Conservation (phyloP, 1,284 basidiomycete genomes). For the Puccinia novopanici region DNA sequence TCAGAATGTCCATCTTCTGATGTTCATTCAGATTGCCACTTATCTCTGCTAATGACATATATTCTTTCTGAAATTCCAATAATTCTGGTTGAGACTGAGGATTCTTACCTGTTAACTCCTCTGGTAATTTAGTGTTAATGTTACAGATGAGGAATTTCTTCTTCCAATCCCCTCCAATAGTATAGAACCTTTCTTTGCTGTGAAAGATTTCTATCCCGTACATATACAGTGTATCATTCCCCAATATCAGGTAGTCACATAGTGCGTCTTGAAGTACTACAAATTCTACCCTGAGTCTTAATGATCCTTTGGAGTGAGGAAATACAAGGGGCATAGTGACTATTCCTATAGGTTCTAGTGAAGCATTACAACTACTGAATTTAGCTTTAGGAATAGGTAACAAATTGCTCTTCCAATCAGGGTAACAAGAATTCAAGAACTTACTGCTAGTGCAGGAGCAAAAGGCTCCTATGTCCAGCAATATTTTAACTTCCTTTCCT, state of each 20-base stretch:
- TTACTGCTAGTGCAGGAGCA: slow-evolving; percentile 9
- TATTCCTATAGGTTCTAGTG: background rate
- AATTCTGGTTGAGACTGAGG: background rate
- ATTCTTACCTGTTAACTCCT: background rate
- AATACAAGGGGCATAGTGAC: background rate
- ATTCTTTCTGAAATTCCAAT: background rate
- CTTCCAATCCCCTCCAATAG: slow-evolving; percentile 2
- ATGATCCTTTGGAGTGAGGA: background rate
- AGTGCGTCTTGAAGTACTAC: background rate
- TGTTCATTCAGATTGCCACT: background rate
- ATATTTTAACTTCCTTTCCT: background rate
- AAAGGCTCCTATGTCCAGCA: slow-evolving; percentile 5
- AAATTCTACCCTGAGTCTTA: background rate
- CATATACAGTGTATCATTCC: background rate
- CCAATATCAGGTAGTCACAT: background rate
- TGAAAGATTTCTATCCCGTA: slow-evolving; percentile 5
- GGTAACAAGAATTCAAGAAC: no score
- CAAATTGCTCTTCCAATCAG: no score
- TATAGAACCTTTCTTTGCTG: background rate
- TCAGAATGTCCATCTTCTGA: no score
- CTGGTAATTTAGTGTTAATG: background rate
- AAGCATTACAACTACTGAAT: no score
- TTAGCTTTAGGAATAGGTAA: no score
- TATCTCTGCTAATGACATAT: background rate
- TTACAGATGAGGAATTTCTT: slow-evolving; percentile 15